Percentiles rank a stretch among this genome's conserved stretches.
phyloP scores from a whole-genome alignment of 164 flowering plant species.

The Amborella trichopoda region DNA sequence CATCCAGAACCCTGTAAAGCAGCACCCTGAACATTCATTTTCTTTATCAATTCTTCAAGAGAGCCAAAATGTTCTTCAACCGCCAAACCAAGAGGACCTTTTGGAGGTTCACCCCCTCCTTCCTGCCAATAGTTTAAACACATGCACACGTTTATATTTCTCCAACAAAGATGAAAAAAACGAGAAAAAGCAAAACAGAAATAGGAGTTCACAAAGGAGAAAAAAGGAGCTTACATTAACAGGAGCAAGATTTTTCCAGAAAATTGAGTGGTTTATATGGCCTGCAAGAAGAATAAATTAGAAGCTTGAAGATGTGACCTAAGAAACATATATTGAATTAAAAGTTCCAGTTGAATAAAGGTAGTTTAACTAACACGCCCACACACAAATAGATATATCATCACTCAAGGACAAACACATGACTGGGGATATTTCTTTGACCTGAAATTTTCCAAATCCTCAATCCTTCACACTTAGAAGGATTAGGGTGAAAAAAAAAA shows the following conservation, averaged over 20 bases:
- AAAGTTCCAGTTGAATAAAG: no score
- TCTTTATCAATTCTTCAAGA: conserved; percentile 48
- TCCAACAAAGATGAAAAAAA: background rate
- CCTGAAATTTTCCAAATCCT: no score
- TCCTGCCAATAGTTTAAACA: conserved; percentile 52
- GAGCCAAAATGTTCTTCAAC: conserved; percentile 80
- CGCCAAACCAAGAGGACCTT: conserved; percentile 65
- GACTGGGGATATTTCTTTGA: no score
- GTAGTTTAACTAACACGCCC: no score
- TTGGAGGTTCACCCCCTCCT: conserved; percentile 95
- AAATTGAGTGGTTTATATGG: conserved; percentile 89
- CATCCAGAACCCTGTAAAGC: conserved; percentile 98
- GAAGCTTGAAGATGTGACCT: no score
- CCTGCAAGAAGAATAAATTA: conserved; percentile 30
- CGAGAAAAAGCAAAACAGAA: background rate
- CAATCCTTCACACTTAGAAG: no score
- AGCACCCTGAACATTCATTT: conserved; percentile 85
- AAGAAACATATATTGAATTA: no score
- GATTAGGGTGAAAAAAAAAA: no score
- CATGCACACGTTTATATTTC: no score
- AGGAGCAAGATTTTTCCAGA: conserved; percentile 93
- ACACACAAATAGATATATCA: no score
- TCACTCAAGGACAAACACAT: no score
- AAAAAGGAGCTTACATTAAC: conserved; percentile 32
- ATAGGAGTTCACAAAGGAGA: background rate